phyloP scores from a whole-genome alignment of 2,329 filamentous ascomycete genomes.

The Aspergillus sp. region DNA sequence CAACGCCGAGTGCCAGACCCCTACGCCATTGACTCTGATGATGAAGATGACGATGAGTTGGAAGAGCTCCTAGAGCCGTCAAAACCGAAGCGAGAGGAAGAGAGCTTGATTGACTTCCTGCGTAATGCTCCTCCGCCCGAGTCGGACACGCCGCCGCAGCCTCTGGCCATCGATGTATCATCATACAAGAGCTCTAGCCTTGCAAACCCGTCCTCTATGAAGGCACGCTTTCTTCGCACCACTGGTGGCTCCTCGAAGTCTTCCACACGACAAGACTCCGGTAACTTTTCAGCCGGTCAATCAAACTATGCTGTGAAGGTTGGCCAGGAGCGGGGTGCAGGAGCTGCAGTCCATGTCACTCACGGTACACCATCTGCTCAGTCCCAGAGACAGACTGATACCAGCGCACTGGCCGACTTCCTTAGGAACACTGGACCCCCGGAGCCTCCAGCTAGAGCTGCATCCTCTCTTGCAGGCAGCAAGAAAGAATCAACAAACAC shows the following conservation, averaged over 20 bases:
- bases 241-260: conserved; percentile 21
- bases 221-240: conserved; percentile 30
- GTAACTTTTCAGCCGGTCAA: conserved; percentile 22
- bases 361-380: conserved; percentile 15
- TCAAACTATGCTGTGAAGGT: conserved; percentile 36
- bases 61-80: conserved; percentile 43
- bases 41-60: conserved; percentile 64
- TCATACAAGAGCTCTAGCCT: neutral
- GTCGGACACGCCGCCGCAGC: conserved; percentile 25
- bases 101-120: conserved; percentile 46
- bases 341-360: conserved; percentile 3
- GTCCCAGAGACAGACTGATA: conserved; percentile 38
- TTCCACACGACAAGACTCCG: conserved; percentile 31
- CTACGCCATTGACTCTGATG: conserved; percentile 79
- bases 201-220: conserved; percentile 23
- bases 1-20: conserved; percentile 78
- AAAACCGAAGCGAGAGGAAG: conserved; percentile 37
- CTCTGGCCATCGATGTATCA: conserved; percentile 14
- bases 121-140: conserved; percentile 40
- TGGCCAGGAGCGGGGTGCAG: conserved; percentile 29
- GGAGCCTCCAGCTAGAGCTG: conserved; percentile 23
- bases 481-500: conserved; percentile 7
- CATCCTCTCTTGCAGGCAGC: conserved; percentile 23
- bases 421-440: conserved; percentile 65
- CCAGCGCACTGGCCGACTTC: conserved; percentile 68